These are phyloP conservation scores for Colletotrichum somersetense DNA, from an alignment of 2,329 filamentous ascomycete species.

Conservation along the genomic window DNA sequence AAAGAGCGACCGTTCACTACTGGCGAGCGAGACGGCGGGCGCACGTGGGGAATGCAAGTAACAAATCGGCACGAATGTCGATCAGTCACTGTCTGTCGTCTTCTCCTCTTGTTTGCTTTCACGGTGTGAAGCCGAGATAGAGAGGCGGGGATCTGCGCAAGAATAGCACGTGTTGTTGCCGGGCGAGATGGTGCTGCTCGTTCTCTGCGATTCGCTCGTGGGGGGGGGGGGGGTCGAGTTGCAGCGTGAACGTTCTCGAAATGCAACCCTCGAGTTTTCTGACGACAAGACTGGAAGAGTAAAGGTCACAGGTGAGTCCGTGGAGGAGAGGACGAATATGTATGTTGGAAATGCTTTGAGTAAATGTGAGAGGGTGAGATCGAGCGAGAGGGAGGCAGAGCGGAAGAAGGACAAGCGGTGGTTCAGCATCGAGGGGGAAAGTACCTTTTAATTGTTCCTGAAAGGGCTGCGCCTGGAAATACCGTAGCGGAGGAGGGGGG, in stretches of 20 bases:
- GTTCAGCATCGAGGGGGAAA: constrained; percentile 20
- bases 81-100: constrained; percentile 32
- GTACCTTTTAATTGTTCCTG: constrained; percentile 38
- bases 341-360: neutral
- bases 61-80: constrained; percentile 28
- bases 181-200: neutral
- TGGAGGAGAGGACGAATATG: neutral
- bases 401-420: neutral
- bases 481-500: constrained; percentile 17
- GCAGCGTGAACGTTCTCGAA: neutral
- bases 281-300: neutral
- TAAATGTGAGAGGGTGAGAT: neutral
- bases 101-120: constrained; percentile 20
- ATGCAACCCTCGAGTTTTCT: neutral
- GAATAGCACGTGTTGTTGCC: constrained; percentile 9
- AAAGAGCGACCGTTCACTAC: constrained; percentile 8
- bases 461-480: constrained; percentile 27
- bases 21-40: constrained; percentile 20
- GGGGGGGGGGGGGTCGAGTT: neutral
- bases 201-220: neutral
- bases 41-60: constrained; percentile 37
- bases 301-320: neutral
- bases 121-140: constrained; percentile 18
- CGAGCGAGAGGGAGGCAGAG: neutral
- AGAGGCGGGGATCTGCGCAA: constrained; percentile 24